phyloP scores from a whole-genome alignment of 371 early-diverging fungal species.

The Mucor sp. region DNA sequence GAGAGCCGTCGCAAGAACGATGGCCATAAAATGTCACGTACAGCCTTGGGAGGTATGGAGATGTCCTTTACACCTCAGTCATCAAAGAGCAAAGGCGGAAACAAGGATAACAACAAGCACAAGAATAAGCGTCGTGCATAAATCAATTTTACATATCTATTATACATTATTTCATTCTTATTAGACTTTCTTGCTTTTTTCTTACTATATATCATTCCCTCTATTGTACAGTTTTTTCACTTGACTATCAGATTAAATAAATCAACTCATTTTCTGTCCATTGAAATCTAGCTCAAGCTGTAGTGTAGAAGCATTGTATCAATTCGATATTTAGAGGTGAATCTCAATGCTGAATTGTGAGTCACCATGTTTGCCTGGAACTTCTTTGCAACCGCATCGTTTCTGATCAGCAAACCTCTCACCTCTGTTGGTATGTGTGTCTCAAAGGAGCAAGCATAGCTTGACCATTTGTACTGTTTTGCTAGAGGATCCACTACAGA shows the following conservation, averaged over 20 bases:
- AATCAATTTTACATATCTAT: constrained; percentile 1
- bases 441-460: too few species aligned
- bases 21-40: constrained; percentile 55
- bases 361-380: too few species aligned
- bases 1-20: constrained; percentile 26
- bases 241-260: constrained; percentile 1
- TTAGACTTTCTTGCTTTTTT: constrained; percentile 4
- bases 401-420: too few species aligned
- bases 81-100: constrained; percentile 3
- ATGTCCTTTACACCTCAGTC: constrained; percentile 58
- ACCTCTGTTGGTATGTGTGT: too few species aligned
- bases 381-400: too few species aligned
- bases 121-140: constrained; percentile 16
- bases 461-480: too few species aligned
- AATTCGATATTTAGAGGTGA: too few species aligned
- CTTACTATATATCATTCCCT: constrained; percentile 4
- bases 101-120: constrained; percentile 7
- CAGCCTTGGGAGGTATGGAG: constrained; percentile 67
- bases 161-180: neutral
- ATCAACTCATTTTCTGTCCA: neutral
- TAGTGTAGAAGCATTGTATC: too few species aligned
- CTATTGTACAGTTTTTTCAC: neutral
- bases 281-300: neutral
- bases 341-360: too few species aligned
- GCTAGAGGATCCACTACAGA: too few species aligned